Conservation (phyloP, 768 basidiomycete genomes). For the Porphyrellus cyaneotinctus region DNA sequence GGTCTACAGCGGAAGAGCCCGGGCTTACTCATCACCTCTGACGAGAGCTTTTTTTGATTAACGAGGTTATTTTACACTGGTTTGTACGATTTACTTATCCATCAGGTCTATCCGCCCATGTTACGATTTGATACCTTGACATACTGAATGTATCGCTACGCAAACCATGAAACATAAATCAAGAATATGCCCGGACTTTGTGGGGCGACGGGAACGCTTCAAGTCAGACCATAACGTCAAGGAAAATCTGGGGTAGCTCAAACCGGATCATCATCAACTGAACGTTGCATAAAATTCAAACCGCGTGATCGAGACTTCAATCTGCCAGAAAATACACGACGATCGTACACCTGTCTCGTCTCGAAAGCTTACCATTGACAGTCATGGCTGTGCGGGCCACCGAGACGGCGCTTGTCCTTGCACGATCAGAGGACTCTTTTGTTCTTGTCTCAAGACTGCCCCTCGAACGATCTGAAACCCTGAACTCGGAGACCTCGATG, state of each 20-base stretch:
- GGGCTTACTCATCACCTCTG: not conserved
- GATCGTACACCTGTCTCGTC: not conserved
- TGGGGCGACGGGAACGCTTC: not conserved
- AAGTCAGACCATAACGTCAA: not conserved
- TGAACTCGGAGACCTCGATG: not conserved
- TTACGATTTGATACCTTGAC: not conserved
- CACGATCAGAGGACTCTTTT: not conserved
- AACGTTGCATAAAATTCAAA: slow-evolving; percentile 6
- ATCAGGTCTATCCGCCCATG: not conserved
- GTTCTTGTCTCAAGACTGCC: not conserved
- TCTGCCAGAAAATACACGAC: not conserved
- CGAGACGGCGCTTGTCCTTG: not conserved
- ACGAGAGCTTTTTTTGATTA: not conserved
- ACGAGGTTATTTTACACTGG: not conserved
- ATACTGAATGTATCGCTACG: slow-evolving; percentile 4
- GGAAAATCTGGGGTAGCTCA: not conserved
- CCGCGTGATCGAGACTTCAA: slow-evolving; percentile 6
- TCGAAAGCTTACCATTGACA: not conserved
- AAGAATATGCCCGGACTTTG: not conserved
- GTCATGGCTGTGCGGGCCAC: not conserved
- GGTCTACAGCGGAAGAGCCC: not conserved
- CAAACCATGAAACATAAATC: not conserved
- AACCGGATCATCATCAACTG: not conserved
- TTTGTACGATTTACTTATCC: not conserved
- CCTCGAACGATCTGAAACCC: not conserved